Evolutionary conservation across 2,329 filamentous ascomycete species (phyloP).

Genomic region (Sphaceloma murrayae): DNA sequence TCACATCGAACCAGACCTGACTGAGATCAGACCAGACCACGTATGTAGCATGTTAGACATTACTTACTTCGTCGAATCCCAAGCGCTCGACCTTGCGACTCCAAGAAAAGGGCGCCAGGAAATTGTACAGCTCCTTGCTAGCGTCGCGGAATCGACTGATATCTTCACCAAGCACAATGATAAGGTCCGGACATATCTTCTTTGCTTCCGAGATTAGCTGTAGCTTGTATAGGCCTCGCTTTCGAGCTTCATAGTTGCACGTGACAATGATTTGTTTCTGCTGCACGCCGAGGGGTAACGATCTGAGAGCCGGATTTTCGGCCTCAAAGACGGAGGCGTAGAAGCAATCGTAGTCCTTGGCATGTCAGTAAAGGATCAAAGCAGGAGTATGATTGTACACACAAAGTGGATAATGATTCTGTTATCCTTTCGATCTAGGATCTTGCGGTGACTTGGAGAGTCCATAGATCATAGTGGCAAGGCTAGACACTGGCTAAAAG

Average conservation of each 20-base stretch:
- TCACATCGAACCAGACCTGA: conserved; percentile 65
- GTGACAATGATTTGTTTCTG: conserved; percentile 91
- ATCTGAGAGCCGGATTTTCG: conserved; percentile 62
- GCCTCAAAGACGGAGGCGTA: conserved; percentile 87
- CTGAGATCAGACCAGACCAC: conserved; percentile 1
- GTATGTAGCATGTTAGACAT: not conserved
- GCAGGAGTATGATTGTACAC: conserved; percentile 21
- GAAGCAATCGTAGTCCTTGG: conserved; percentile 77
- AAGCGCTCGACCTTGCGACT: conserved; percentile 67
- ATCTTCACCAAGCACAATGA: conserved; percentile 81
- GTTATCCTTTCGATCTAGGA: conserved; percentile 44
- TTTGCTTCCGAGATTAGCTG: conserved; percentile 77
- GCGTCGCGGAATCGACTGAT: conserved; percentile 74
- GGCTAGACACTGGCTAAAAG: no score
- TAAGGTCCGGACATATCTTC: conserved; percentile 68
- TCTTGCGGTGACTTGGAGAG: not conserved
- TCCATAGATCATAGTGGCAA: conserved; percentile 15
- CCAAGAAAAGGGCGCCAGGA: conserved; percentile 68
- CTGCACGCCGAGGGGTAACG: conserved; percentile 69
- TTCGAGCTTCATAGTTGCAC: conserved; percentile 85
- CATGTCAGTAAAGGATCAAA: conserved; percentile 13
- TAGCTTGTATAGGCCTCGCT: conserved; percentile 63
- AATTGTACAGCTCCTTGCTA: conserved; percentile 69
- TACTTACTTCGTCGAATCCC: conserved; percentile 75
- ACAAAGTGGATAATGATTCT: conserved; percentile 77